phyloP scores from a whole-genome alignment of 2,329 filamentous ascomycete genomes.

The Lachnellula subtilissima region DNA sequence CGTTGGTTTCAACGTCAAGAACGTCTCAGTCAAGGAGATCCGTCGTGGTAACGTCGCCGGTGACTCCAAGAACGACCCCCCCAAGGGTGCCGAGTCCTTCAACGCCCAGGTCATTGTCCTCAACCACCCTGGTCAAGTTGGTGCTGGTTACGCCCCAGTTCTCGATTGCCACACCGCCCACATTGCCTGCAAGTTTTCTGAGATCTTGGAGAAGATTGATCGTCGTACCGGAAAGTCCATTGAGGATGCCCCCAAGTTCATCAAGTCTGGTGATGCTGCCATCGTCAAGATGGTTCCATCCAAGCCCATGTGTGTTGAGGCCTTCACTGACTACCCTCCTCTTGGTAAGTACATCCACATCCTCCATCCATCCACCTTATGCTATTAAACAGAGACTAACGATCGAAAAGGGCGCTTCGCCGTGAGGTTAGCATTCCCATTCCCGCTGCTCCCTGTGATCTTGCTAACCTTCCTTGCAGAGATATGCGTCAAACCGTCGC shows the following conservation, averaged over 20 bases:
- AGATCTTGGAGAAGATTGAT: slow-evolving; percentile 99
- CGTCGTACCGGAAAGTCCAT: slow-evolving; percentile 98
- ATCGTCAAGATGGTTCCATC: slow-evolving; percentile 99
- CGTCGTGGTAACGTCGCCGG: slow-evolving; percentile 99
- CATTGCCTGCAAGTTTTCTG: slow-evolving; percentile 99
- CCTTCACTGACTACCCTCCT: slow-evolving; percentile 99
- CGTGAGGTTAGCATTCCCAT: too few relatives aligned
- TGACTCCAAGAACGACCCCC: slow-evolving; percentile 99
- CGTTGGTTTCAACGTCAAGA: slow-evolving; percentile 99
- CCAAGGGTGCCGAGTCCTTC: slow-evolving; percentile 84
- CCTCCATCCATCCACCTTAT: background rate
- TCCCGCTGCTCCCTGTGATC: too few relatives aligned
- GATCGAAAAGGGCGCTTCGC: too few relatives aligned
- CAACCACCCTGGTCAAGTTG: slow-evolving; percentile 99
- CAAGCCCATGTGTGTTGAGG: slow-evolving; percentile 99
- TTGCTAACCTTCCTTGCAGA: too few relatives aligned
- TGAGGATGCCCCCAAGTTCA: slow-evolving; percentile 93
- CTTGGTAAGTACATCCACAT: slow-evolving; percentile 92
- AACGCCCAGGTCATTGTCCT: slow-evolving; percentile 99
- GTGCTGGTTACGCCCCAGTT: slow-evolving; percentile 97
- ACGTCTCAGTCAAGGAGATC: slow-evolving; percentile 99
- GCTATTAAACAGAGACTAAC: background rate
- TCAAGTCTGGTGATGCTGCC: slow-evolving; percentile 99
- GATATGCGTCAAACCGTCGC: slow-evolving; percentile 58
- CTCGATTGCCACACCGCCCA: slow-evolving; percentile 99